Evolutionary conservation across 1,139 yeast species (phyloP), one percentile per base, ranked within the genome.

Genomic region (Yamadazyma dushanensis): DNA sequence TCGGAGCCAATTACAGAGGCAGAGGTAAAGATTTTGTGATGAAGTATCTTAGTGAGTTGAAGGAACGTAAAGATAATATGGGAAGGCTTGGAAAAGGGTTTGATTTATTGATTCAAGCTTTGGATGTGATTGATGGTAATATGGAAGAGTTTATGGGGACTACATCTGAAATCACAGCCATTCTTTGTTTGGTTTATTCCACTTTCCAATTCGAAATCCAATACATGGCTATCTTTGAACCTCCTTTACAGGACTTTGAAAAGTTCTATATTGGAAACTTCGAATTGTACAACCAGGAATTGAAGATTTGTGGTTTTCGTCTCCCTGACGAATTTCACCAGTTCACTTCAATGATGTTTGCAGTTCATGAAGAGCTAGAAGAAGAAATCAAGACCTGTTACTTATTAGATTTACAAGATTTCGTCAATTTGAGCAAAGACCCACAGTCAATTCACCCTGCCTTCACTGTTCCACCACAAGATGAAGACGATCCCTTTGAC

Each of bases 271-370:
- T 38, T 13, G 21, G 37, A 26, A 28, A 38, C 22, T 20, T 18
- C 17, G 27, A 21, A 11, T 29, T 41, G 14, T 38, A 42, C 18
- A 29, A 40, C 10, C 35, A 36, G 25, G 39, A 38, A 21, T 17
- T 40, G 9, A 36, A 31, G 19, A n/a, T 43, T 8, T 26, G 36
- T 26, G 34, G 34, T 4, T 39, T 18, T 20, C 32, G 16, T n/a
- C 26, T 41, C 9, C 47, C 46, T 8, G 43, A 44, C 2, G 35
- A 36, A 19, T 40, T 43, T 41, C 8, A 19, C 5, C 26, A 29
- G 8, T 41, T 43, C 8, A 13, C 29, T 2, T 13, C 16, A 4
- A 18, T 10, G 13, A 4, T 31, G 6, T 31, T 19, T 15, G 13
- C 16, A 16, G 4, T 29, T 2, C 20, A 25, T 13, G 3, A 6